Conservation (phyloP, 495 filamentous ascomycete species). For the Aspergillus bertholletiae region DNA sequence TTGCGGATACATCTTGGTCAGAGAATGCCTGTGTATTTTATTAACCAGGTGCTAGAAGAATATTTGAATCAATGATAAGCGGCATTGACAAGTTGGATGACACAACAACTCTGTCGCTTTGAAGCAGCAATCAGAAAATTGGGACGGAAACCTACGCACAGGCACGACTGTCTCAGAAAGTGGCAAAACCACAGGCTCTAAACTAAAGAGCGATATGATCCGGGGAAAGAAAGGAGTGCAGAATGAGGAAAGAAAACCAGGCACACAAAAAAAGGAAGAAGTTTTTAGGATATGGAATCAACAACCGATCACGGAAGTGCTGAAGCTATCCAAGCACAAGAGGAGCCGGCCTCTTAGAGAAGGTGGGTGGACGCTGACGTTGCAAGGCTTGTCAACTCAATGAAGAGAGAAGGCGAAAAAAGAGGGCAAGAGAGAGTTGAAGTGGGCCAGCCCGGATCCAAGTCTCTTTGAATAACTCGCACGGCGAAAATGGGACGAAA, state of each 20-base stretch:
- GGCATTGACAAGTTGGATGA: conserved; percentile 1
- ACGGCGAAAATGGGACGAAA: conserved; percentile 38
- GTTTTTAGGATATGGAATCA: conserved; percentile 3
- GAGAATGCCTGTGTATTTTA: not conserved
- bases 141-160: conserved; percentile 10
- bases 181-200: conserved; percentile 1
- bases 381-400: conserved; percentile 18
- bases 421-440: conserved; percentile 34
- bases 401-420: conserved; percentile 25
- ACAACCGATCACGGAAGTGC: conserved; percentile 19
- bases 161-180: conserved; percentile 10
- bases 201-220: not conserved
- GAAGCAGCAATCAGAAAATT: conserved; percentile 6
- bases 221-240: not conserved
- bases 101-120: not conserved
- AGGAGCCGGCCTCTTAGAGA: conserved; percentile 40
- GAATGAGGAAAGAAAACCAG: conserved; percentile 4
- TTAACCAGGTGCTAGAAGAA: conserved; percentile 13
- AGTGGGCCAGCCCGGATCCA: conserved; percentile 42
- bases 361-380: conserved; percentile 17
- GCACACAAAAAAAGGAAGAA: conserved; percentile 10
- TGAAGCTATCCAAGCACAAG: conserved; percentile 22
- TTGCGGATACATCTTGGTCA: conserved; percentile 49
- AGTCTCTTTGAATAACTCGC: conserved; percentile 37
- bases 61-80: conserved; percentile 19